Percentiles rank a stretch among this genome's conserved stretches.
phyloP scores from a whole-genome alignment of 2,329 filamentous ascomycete genomes.

The Alternaria metachromatica region DNA sequence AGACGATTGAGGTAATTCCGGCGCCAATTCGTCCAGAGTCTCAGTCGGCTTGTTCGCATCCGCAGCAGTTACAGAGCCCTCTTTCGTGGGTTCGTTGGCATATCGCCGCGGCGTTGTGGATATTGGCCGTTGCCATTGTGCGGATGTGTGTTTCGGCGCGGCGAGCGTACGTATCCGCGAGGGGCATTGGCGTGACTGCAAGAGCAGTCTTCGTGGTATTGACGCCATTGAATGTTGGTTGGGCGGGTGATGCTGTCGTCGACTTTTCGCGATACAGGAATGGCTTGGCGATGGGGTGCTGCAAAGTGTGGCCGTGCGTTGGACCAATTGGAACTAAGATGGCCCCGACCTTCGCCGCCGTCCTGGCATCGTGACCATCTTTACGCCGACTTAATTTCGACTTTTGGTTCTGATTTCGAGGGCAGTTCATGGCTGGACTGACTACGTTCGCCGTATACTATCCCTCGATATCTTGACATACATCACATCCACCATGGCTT shows the following conservation, averaged over 20 bases:
- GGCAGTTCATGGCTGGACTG: neutral
- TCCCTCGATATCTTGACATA: neutral
- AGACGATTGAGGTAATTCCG: neutral
- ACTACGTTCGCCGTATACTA: neutral
- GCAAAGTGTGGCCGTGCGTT: conserved; percentile 29
- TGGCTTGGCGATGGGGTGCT: conserved; percentile 34
- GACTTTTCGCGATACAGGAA: conserved; percentile 42
- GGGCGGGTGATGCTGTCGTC: conserved; percentile 22
- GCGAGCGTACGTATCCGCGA: conserved; percentile 29
- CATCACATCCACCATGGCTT: conserved; percentile 20
- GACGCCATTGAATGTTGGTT: conserved; percentile 43
- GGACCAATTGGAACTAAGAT: conserved; percentile 24
- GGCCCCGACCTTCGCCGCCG: conserved; percentile 31
- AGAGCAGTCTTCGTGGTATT: conserved; percentile 42
- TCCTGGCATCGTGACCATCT: neutral
- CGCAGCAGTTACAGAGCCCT: conserved; percentile 16
- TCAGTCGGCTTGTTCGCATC: conserved; percentile 12
- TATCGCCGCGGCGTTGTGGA: conserved; percentile 33
- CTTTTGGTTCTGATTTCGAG: neutral
- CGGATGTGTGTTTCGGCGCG: conserved; percentile 18
- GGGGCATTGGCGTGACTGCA: conserved; percentile 38
- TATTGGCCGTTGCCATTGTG: conserved; percentile 44
- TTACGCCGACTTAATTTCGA: neutral
- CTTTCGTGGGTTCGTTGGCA: conserved; percentile 25
- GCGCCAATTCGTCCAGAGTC: conserved; percentile 8